Percentiles rank a stretch among this genome's conserved stretches.
phyloP scores from a whole-genome alignment of 345 rosid genomes.

The Pistacia atlantica region DNA sequence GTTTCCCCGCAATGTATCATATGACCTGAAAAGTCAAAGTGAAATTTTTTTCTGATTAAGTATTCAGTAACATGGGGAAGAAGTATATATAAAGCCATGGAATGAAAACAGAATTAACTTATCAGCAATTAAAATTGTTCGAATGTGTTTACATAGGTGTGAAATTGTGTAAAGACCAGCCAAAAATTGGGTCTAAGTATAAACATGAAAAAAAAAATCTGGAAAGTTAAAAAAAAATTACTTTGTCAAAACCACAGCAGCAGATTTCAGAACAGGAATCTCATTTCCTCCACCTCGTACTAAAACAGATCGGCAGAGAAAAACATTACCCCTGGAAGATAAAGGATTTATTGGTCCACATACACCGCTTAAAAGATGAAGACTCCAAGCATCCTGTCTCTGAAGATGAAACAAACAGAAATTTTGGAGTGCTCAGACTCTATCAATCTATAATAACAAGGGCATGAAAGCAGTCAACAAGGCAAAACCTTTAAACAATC shows the following conservation, averaged over 20 bases:
- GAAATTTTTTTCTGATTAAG: constrained; percentile 9
- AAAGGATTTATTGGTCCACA: constrained; percentile 39
- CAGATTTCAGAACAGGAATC: constrained; percentile 53
- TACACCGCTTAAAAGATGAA: constrained; percentile 43
- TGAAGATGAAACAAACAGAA: constrained; percentile 31
- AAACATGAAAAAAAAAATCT: background rate
- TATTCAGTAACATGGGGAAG: background rate
- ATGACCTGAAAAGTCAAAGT: constrained; percentile 49
- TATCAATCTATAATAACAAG: background rate
- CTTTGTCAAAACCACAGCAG: constrained; percentile 52
- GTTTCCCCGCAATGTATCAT: constrained; percentile 52
- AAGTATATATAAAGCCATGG: background rate
- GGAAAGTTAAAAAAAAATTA: constrained; percentile 19
- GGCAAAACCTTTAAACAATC: background rate
- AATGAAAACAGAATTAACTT: background rate
- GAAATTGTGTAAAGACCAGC: background rate
- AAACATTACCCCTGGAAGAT: constrained; percentile 48
- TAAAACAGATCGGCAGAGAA: constrained; percentile 60
- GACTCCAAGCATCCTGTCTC: constrained; percentile 68
- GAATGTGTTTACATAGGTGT: background rate
- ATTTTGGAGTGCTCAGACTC: background rate
- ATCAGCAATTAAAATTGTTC: background rate
- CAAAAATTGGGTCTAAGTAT: background rate
- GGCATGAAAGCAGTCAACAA: background rate
- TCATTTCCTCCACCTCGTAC: constrained; percentile 53